Evolutionary conservation across 305 asterid species (phyloP).

Genomic region (Solanum hybrid): DNA sequence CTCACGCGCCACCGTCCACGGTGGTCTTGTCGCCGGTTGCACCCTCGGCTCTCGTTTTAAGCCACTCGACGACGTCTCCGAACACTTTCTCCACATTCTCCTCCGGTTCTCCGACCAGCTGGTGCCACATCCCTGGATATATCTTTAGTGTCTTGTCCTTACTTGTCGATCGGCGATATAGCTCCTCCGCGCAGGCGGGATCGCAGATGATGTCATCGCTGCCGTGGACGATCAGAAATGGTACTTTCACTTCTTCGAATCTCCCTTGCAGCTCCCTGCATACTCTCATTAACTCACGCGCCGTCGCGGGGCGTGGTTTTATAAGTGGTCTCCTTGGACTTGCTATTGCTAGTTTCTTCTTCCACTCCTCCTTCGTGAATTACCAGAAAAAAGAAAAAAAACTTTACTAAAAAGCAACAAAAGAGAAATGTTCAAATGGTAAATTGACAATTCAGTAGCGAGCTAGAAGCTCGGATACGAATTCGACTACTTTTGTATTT

Average conservation of each 20-base stretch:
- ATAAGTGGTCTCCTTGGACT: conserved; percentile 61
- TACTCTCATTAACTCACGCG: conserved; percentile 64
- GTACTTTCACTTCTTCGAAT: conserved; percentile 50
- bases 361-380: conserved; percentile 66
- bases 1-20: conserved; percentile 7
- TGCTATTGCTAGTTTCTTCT: conserved; percentile 63
- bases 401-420: not conserved
- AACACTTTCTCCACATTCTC: conserved; percentile 76
- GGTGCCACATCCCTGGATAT: conserved; percentile 86
- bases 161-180: conserved; percentile 53
- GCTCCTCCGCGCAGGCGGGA: conserved; percentile 63
- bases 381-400: not conserved
- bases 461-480: not conserved
- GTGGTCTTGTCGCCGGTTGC: not conserved
- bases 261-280: conserved; percentile 63
- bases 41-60: conserved; percentile 41
- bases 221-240: conserved; percentile 76
- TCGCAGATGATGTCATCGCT: conserved; percentile 72
- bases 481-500: not conserved
- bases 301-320: conserved; percentile 92
- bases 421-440: not conserved
- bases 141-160: conserved; percentile 63
- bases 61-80: conserved; percentile 76
- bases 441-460: not conserved
- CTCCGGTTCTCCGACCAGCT: conserved; percentile 72